phyloP scores from a whole-genome alignment of 2,329 filamentous ascomycete genomes.

The Botrytis byssoidea region DNA sequence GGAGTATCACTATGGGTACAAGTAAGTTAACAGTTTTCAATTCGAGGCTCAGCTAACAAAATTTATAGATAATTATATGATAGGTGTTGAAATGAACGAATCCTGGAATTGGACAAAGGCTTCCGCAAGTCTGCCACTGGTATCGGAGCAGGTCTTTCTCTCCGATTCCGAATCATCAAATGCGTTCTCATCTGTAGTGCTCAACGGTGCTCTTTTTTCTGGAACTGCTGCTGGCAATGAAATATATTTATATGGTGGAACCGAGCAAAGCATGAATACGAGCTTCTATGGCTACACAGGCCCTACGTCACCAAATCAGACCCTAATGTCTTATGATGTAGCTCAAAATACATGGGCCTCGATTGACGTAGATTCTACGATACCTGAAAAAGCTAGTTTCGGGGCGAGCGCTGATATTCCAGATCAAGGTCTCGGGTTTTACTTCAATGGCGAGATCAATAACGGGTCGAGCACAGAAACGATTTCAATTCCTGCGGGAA shows the following conservation, averaged over 20 bases:
- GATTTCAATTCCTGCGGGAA: not conserved
- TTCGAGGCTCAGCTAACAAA: not conserved
- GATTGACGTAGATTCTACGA: not conserved
- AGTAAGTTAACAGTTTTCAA: constrained; percentile 20
- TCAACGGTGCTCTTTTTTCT: constrained; percentile 23
- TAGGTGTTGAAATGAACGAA: constrained; percentile 21
- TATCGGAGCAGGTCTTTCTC: constrained; percentile 16
- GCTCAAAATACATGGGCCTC: constrained; percentile 6
- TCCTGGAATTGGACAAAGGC: constrained; percentile 24
- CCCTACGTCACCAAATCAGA: constrained; percentile 13
- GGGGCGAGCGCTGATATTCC: constrained; percentile 22
- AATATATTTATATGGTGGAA: constrained; percentile 26
- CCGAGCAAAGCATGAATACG: constrained; percentile 23
- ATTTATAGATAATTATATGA: constrained; percentile 22
- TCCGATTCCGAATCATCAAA: constrained; percentile 17
- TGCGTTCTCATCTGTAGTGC: constrained; percentile 6
- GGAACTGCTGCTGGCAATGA: constrained; percentile 7
- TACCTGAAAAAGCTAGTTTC: constrained; percentile 19
- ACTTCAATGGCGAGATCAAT: constrained; percentile 28
- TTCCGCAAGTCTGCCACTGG: constrained; percentile 12
- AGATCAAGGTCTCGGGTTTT: constrained; percentile 27
- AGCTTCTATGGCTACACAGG: constrained; percentile 21
- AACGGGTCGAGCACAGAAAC: constrained; percentile 15
- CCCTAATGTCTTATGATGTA: constrained; percentile 15
- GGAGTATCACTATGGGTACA: constrained; percentile 20